Evolutionary conservation across 345 rosid genomes (phyloP).

Genomic region (Anacardium occidentale): DNA sequence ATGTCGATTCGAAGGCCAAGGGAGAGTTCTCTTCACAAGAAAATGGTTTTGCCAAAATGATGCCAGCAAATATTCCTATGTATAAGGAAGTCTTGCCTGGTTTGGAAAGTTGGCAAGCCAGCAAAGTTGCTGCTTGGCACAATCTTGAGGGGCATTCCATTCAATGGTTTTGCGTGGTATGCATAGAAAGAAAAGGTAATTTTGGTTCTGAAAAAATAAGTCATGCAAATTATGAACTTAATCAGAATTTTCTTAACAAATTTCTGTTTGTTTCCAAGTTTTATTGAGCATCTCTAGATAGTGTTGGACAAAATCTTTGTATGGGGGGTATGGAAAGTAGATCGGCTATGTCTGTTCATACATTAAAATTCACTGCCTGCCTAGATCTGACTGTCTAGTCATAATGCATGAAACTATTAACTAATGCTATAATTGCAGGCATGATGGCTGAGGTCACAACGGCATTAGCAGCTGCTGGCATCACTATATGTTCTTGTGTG

Average conservation of each 20-base stretch:
- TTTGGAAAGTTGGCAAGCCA: conserved; percentile 80
- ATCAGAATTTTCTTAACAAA: not conserved
- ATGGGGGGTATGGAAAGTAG: not conserved
- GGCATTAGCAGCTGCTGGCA: conserved; percentile 66
- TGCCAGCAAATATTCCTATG: conserved; percentile 62
- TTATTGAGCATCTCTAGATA: not conserved
- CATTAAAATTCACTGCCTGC: not conserved
- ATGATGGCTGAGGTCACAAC: conserved; percentile 88
- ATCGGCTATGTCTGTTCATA: not conserved
- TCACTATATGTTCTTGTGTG: conserved; percentile 81
- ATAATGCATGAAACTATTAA: not conserved
- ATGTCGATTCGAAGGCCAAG: conserved; percentile 39
- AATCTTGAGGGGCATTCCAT: conserved; percentile 86
- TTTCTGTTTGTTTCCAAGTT: not conserved
- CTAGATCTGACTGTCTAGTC: not conserved
- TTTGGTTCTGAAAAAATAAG: conserved; percentile 12
- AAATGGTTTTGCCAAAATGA: conserved; percentile 62
- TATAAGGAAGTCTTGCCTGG: conserved; percentile 85
- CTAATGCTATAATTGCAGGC: conserved; percentile 43
- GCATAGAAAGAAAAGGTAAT: conserved; percentile 83
- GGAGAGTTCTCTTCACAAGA: conserved; percentile 49
- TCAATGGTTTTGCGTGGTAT: conserved; percentile 86
- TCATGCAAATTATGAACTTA: not conserved
- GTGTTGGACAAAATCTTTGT: not conserved
- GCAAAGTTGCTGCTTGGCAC: conserved; percentile 90